A percentile compares a stretch with the other conserved stretches of the same genome.
These are phyloP conservation scores for Ophiosphaerella korrae DNA, from an alignment of 2,329 filamentous ascomycete genomes.

Conservation along the genomic window DNA sequence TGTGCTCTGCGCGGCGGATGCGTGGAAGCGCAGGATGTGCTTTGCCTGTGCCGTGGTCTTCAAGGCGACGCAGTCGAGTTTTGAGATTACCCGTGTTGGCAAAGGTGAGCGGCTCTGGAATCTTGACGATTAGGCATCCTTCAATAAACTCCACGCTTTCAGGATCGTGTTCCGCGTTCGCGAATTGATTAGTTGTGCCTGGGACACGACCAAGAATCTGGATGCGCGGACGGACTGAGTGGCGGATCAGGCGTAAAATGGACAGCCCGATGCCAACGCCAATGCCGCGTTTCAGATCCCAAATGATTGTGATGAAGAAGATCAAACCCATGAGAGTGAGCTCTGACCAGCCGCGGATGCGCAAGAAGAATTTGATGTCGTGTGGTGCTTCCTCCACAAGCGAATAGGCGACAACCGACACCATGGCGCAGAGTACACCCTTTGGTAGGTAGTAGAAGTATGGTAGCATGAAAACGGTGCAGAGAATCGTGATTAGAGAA, in stretches of 20 bases:
- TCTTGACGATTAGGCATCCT: conserved; percentile 93
- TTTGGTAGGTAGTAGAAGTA: conserved; percentile 98
- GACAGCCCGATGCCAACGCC: conserved; percentile 92
- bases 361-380: conserved; percentile 87
- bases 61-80: conserved; percentile 78
- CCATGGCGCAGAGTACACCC: conserved; percentile 91
- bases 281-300: conserved; percentile 91
- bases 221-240: conserved; percentile 89
- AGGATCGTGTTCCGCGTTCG: conserved; percentile 77
- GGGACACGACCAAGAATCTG: conserved; percentile 92
- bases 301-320: conserved; percentile 90
- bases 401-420: conserved; percentile 92
- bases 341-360: conserved; percentile 84
- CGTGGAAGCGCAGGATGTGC: conserved; percentile 88
- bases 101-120: conserved; percentile 94
- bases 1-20: conserved; percentile 76
- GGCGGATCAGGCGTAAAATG: conserved; percentile 84
- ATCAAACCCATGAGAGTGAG: conserved; percentile 87
- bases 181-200: conserved; percentile 76
- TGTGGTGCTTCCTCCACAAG: conserved; percentile 94
- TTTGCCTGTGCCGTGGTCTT: conserved; percentile 83
- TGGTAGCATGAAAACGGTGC: conserved; percentile 80
- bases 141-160: conserved; percentile 85
- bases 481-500: conserved; percentile 79
- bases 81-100: conserved; percentile 95